Base-by-base conservation (phyloP, 2,329 filamentous ascomycete genomes). In the Fusarium euwallaceae region DNA sequence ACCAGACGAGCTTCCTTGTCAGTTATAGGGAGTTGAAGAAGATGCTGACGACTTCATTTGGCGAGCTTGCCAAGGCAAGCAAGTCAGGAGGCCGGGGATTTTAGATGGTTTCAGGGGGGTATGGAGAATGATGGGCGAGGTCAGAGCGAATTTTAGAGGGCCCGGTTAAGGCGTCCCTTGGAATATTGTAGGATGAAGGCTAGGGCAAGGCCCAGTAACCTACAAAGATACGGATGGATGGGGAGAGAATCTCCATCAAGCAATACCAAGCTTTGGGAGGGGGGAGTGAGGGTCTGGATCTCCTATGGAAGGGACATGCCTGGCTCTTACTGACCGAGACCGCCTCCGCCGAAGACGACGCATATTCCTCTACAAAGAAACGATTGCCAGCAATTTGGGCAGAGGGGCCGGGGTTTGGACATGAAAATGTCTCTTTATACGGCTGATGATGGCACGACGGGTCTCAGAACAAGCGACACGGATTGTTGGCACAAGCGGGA, bases 1-100 rank as follows among this genome's bases (percentile, higher is more conserved):
- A 98, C 80, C 94, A 98, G 83, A 97, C 92, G 64, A 92, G 93
- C 73, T 93, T 98, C 79, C 89, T 98, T 65, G 92, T 98, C 70
- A 96, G 91, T 75, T 99, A 97, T 82, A 94, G 94, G 82, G 97
- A 98, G 82, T 84, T 99, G 71, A 97, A 90, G 83, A 90, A 91
- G 81, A 89, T 91, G 80, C 83, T 91, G 58, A 84, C 85, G 45
- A 85, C 85, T 63, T 86, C 90, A 4, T 92, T 92, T 76, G 86
- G 86, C 37, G 90, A 92, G 64, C 84, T 92, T 63, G 83, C 87
- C 62, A 90, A 90, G 80, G 83, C 80, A 59, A 81, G 79, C 65
- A 85, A 84, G 76, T 79, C 81, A 55, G 78, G 75, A 55, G 78
- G 75, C 6, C 79, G 82, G 67, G 80, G 80, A 61, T 81, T 84